Evolutionary conservation across 2,329 filamentous ascomycete species (phyloP).

Genomic region (Ceratocystis colombiana): DNA sequence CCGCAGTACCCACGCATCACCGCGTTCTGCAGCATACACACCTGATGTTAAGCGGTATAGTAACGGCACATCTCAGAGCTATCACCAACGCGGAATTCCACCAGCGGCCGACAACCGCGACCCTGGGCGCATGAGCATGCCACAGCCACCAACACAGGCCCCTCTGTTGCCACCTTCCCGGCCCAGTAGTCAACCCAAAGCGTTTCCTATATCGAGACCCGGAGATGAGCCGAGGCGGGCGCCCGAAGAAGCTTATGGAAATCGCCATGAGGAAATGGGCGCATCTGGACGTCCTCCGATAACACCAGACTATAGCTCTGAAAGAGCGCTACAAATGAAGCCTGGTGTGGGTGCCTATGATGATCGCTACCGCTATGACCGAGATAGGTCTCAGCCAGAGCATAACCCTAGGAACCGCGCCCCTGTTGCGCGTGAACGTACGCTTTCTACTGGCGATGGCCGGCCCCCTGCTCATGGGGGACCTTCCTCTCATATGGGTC

Average conservation of each 20-base stretch:
- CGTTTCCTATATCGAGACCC: conserved; percentile 35
- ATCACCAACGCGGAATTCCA: conserved; percentile 43
- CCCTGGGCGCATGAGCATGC: conserved; percentile 28
- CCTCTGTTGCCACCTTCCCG: conserved; percentile 38
- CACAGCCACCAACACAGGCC: conserved; percentile 26
- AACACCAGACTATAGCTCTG: conserved; percentile 44
- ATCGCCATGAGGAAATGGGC: conserved; percentile 38
- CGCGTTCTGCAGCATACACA: conserved; percentile 41
- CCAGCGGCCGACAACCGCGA: conserved; percentile 37
- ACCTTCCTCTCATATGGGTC: neutral
- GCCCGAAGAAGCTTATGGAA: conserved; percentile 38
- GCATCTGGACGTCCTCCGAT: conserved; percentile 31
- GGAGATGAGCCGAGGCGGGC: conserved; percentile 40
- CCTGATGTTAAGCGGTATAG: conserved; percentile 48
- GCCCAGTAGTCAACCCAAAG: conserved; percentile 45
- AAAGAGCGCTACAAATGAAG: conserved; percentile 38
- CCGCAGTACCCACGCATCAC: conserved; percentile 40
- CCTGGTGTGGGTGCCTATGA: conserved; percentile 38
- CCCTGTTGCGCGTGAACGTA: conserved; percentile 13
- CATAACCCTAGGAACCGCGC: conserved; percentile 15
- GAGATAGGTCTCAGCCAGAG: conserved; percentile 25
- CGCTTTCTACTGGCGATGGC: conserved; percentile 17
- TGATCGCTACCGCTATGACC: conserved; percentile 43
- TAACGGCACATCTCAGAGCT: conserved; percentile 46
- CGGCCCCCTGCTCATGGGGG: conserved; percentile 15